Evolutionary conservation across 2,329 filamentous ascomycete genomes (phyloP).

Genomic region (Nigrospora osmanthi): DNA sequence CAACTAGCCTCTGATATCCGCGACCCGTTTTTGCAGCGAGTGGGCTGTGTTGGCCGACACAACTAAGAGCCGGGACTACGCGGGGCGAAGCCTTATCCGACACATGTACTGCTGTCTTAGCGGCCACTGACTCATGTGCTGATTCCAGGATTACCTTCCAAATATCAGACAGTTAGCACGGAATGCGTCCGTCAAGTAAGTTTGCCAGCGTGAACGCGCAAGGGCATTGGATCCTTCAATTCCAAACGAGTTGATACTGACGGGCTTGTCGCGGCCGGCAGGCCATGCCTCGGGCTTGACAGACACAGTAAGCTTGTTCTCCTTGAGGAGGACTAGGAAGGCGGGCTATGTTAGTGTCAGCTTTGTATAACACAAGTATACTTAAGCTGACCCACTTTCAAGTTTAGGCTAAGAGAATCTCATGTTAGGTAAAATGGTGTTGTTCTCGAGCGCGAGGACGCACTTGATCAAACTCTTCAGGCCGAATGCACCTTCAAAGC

Average conservation of each 20-base stretch:
- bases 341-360: too few species aligned
- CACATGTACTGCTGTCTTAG: too few species aligned
- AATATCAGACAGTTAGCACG: too few species aligned
- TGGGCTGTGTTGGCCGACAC: slow-evolving; percentile 12
- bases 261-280: slow-evolving; percentile 9
- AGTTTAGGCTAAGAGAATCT: slow-evolving; percentile 5
- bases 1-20: too few species aligned
- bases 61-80: slow-evolving; percentile 5
- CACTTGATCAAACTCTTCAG: slow-evolving; percentile 11
- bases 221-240: slow-evolving; percentile 21
- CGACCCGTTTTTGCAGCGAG: slow-evolving; percentile 5
- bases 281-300: slow-evolving; percentile 10
- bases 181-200: too few species aligned
- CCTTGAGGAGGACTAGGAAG: too few species aligned
- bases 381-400: slow-evolving; percentile 1
- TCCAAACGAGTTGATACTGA: slow-evolving; percentile 25
- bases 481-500: slow-evolving; percentile 11
- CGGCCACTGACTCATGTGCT: too few species aligned
- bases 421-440: slow-evolving; percentile 6
- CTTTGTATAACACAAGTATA: too few species aligned
- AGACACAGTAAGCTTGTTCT: slow-evolving; percentile 5
- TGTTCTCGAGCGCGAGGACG: slow-evolving; percentile 5
- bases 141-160: too few species aligned
- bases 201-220: slow-evolving; percentile 2
- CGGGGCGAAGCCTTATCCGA: too few species aligned